phyloP scores from a whole-genome alignment of 1,139 yeast genomes.

The Geotrichum citri-aurantii region DNA sequence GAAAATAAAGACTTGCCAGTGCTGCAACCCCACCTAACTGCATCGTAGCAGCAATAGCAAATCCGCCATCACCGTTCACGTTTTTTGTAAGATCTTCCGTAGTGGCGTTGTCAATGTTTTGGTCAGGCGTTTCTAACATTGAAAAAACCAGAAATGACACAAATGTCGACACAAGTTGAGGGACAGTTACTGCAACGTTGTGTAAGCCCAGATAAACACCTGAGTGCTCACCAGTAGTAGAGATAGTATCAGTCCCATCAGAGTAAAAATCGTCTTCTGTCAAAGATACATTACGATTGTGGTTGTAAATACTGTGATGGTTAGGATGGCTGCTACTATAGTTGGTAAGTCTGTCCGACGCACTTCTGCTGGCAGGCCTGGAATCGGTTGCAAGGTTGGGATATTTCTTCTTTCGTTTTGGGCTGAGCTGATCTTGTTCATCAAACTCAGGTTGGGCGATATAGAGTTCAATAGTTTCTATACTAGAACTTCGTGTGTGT shows the following conservation, averaged over 20 bases:
- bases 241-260: conserved; percentile 17
- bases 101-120: conserved; percentile 17
- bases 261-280: conserved; percentile 23
- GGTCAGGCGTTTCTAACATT: conserved; percentile 22
- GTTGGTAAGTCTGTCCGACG: not conserved
- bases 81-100: conserved; percentile 15
- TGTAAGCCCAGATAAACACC: conserved; percentile 40
- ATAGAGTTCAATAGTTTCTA: conserved; percentile 10
- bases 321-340: not conserved
- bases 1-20: conserved; percentile 33
- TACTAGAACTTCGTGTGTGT: conserved; percentile 1
- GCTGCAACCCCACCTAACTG: conserved; percentile 37
- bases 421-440: conserved; percentile 12
- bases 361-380: not conserved
- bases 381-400: not conserved
- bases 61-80: conserved; percentile 35
- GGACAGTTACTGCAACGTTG: conserved; percentile 39
- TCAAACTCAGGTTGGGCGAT: conserved; percentile 13
- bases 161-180: conserved; percentile 39
- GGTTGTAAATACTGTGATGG: conserved; percentile 4
- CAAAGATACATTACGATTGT: conserved; percentile 16
- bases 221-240: conserved; percentile 27
- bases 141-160: conserved; percentile 37
- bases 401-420: conserved; percentile 7
- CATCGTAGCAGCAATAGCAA: conserved; percentile 35